phyloP scores from a whole-genome alignment of 1,284 basidiomycete species.

The Cutaneotrichosporon cyanovorans region DNA sequence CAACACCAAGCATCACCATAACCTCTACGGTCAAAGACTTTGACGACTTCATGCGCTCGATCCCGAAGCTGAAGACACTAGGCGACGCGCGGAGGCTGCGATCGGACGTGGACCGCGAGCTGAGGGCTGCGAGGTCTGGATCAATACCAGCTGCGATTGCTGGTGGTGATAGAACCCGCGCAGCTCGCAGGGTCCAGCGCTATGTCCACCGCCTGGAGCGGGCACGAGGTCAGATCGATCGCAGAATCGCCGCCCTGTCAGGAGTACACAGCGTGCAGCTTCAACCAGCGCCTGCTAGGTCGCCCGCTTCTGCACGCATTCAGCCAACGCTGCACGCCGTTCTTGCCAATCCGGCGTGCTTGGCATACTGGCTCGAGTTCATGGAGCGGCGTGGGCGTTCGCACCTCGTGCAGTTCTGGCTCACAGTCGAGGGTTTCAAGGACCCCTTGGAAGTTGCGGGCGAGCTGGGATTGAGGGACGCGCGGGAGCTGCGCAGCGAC shows the following conservation, averaged over 20 bases:
- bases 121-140: constrained; percentile 61
- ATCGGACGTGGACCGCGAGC: constrained; percentile 81
- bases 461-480: constrained; percentile 2
- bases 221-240: constrained; percentile 76
- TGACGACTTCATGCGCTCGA: constrained; percentile 78
- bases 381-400: constrained; percentile 85
- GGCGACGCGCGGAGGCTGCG: constrained; percentile 81
- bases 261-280: constrained; percentile 34
- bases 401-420: constrained; percentile 89
- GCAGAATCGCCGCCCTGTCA: constrained; percentile 70
- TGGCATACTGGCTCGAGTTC: constrained; percentile 95
- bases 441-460: constrained; percentile 82
- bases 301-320: background rate
- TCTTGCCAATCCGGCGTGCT: constrained; percentile 74
- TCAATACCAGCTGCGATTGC: constrained; percentile 8
- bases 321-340: constrained; percentile 51
- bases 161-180: constrained; percentile 7
- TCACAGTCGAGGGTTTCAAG: constrained; percentile 94
- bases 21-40: constrained; percentile 58
- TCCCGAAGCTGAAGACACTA: constrained; percentile 69
- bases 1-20: constrained; percentile 25
- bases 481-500: constrained; percentile 1
- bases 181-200: constrained; percentile 50
- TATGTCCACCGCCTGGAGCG: constrained; percentile 82
- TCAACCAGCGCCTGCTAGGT: background rate